A percentile compares a stretch with the other conserved stretches of the same genome.
These are phyloP conservation scores for Drosera capensis DNA, from an alignment of 148 eudicot species.

Conservation along the genomic window DNA sequence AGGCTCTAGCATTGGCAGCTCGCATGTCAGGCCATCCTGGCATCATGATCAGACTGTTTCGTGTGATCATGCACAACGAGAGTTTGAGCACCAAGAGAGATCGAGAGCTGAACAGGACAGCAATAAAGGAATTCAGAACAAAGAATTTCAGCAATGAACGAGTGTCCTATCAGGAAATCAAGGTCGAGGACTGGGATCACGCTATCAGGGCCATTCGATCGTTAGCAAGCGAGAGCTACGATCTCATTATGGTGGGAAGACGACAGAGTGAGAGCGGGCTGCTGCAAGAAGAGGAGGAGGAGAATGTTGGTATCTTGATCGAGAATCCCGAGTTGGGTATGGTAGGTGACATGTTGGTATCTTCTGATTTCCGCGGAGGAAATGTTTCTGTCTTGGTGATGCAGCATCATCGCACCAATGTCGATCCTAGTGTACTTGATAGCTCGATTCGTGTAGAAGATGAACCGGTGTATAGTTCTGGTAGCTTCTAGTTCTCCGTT, in stretches of 20 bases:
- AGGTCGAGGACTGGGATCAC: conserved; percentile 7
- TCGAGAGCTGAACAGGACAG: background rate
- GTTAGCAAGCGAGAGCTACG: conserved; percentile 7
- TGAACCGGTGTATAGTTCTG: too few species aligned
- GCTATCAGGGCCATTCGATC: conserved; percentile 8
- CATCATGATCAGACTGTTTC: background rate
- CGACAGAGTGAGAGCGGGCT: conserved; percentile 4
- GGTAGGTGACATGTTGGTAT: conserved; percentile 12
- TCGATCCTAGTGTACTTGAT: background rate
- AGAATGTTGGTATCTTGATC: conserved; percentile 3
- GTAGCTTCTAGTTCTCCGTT: too few species aligned
- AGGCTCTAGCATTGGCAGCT: conserved; percentile 3
- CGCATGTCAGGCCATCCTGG: conserved; percentile 2
- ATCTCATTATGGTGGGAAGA: conserved; percentile 11
- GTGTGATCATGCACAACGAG: background rate
- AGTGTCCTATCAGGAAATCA: conserved; percentile 3
- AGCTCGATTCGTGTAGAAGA: background rate
- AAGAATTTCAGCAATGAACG: background rate
- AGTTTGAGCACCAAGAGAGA: background rate
- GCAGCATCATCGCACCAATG: conserved; percentile 15
- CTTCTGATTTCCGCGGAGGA: conserved; percentile 6
- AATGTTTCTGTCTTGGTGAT: conserved; percentile 13
- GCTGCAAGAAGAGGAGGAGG: conserved; percentile 1
- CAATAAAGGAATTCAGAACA: conserved; percentile 8
- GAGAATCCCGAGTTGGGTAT: conserved; percentile 21